phyloP scores from a whole-genome alignment of 2,329 filamentous ascomycete species.

The Setomelanomma holmii region DNA sequence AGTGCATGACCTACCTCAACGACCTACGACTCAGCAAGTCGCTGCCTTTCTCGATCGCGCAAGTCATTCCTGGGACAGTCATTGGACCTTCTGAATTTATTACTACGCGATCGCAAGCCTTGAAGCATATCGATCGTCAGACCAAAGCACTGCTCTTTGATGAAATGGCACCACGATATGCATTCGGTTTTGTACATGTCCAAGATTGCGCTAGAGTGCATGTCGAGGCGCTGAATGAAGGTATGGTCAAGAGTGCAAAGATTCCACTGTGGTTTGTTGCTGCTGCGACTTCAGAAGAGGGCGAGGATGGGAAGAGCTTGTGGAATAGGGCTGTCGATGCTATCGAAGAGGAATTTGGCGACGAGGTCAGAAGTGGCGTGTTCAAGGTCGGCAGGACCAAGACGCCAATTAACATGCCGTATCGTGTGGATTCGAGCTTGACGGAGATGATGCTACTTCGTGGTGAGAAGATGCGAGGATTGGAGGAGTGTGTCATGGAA shows the following conservation, averaged over 20 bases:
- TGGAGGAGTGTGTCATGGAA: conserved; percentile 35
- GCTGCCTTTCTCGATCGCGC: conserved; percentile 38
- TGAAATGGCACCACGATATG: conserved; percentile 36
- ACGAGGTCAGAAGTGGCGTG: conserved; percentile 20
- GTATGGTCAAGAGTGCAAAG: conserved; percentile 17
- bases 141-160: conserved; percentile 41
- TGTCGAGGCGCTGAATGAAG: conserved; percentile 36
- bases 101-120: conserved; percentile 21
- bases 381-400: conserved; percentile 35
- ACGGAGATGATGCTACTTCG: conserved; percentile 34
- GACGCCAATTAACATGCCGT: conserved; percentile 41
- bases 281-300: conserved; percentile 30
- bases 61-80: conserved; percentile 45
- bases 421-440: conserved; percentile 33
- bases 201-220: conserved; percentile 41
- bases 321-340: conserved; percentile 33
- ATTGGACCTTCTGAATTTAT: conserved; percentile 43
- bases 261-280: conserved; percentile 40
- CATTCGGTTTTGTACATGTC: conserved; percentile 45
- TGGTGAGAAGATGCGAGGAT: conserved; percentile 22
- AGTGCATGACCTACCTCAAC: conserved; percentile 42
- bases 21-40: conserved; percentile 9
- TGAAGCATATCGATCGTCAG: conserved; percentile 40
- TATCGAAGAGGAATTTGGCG: conserved; percentile 25
- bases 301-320: conserved; percentile 18